Conservation (phyloP, 495 filamentous ascomycete species). For the Aspergillus hancockii region DNA sequence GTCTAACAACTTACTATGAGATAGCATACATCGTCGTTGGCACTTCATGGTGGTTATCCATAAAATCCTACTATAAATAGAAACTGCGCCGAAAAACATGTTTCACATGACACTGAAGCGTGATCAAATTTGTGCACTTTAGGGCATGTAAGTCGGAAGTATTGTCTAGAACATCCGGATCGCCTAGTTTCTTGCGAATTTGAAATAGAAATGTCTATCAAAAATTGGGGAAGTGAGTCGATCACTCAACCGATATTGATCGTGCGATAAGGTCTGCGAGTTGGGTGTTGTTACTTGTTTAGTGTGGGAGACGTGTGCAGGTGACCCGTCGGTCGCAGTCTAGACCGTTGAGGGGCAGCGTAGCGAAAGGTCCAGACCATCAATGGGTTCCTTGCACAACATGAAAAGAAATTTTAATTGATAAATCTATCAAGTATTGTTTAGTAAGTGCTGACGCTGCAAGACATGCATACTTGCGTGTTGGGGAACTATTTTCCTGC, state of each 20-base stretch:
- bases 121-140: not conserved
- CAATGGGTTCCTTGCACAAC: not conserved
- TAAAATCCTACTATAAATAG: not conserved
- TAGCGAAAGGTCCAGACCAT: not conserved
- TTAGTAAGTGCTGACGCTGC: not conserved
- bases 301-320: not conserved
- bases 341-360: not conserved
- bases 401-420: not conserved
- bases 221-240: not conserved
- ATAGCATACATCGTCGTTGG: not conserved
- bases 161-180: not conserved
- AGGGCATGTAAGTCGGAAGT: not conserved
- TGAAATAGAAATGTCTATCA: not conserved
- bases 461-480: not conserved
- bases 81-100: not conserved
- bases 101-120: constrained; percentile 1
- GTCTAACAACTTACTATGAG: not conserved
- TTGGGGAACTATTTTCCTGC: not conserved
- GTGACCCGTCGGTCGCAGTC: not conserved
- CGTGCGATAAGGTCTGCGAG: not conserved
- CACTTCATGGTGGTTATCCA: not conserved
- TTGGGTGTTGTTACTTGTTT: not conserved
- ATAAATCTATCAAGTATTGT: too few species aligned
- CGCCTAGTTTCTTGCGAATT: not conserved
- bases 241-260: not conserved